These are phyloP conservation scores for Arthroderma sp. DNA, from an alignment of 2,329 filamentous ascomycete species.

Conservation along the genomic window DNA sequence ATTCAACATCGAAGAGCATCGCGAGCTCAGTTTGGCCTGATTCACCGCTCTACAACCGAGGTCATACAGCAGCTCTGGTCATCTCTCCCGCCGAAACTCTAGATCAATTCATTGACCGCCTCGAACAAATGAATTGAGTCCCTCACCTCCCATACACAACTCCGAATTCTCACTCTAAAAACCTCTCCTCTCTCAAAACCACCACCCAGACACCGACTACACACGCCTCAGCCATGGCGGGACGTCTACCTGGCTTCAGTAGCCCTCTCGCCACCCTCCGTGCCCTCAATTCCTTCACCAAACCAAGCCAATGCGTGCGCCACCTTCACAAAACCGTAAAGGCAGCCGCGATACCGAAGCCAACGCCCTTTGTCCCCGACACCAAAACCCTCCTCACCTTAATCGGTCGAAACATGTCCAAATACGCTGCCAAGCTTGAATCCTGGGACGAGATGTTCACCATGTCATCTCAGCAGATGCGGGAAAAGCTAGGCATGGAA, in stretches of 20 bases:
- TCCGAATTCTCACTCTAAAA: too few relatives aligned
- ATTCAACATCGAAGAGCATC: too few relatives aligned
- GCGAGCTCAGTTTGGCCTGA: too few relatives aligned
- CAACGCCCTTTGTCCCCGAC: constrained; percentile 78
- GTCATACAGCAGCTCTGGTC: too few relatives aligned
- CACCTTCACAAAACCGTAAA: constrained; percentile 29
- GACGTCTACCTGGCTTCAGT: constrained; percentile 1
- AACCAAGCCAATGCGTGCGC: constrained; percentile 24
- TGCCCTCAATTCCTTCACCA: constrained; percentile 12
- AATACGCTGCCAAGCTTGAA: constrained; percentile 74
- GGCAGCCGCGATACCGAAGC: constrained; percentile 44
- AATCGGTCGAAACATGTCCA: constrained; percentile 74
- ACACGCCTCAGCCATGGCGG: background rate
- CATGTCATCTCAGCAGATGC: constrained; percentile 61
- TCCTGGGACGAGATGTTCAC: constrained; percentile 86
- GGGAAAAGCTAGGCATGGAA: constrained; percentile 65
- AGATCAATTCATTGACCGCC: too few relatives aligned
- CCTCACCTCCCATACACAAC: too few relatives aligned
- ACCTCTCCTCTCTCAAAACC: background rate
- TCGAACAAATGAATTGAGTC: too few relatives aligned
- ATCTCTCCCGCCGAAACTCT: too few relatives aligned
- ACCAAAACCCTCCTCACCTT: constrained; percentile 73
- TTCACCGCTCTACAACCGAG: too few relatives aligned
- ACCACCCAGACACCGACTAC: background rate
- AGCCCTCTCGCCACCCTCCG: constrained; percentile 4